These are phyloP conservation scores for Alnus rubra DNA, from an alignment of 306 rosid species.

Conservation along the genomic window DNA sequence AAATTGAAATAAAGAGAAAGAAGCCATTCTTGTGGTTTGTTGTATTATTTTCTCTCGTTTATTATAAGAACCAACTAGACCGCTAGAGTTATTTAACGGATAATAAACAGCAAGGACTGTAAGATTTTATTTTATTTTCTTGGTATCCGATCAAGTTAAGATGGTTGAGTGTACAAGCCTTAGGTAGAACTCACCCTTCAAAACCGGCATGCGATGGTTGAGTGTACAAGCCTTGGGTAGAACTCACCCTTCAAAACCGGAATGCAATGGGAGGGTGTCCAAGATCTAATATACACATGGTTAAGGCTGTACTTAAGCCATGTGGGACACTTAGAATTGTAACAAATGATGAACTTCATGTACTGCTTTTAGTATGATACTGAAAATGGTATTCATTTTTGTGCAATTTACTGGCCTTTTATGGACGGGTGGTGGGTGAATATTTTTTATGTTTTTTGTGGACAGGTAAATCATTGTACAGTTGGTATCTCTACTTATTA, in stretches of 20 bases:
- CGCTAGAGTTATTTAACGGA: background rate
- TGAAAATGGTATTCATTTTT: background rate
- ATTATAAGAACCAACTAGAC: background rate
- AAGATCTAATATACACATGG: too few species aligned
- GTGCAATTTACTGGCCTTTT: background rate
- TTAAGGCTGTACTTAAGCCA: too few species aligned
- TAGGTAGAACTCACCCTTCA: too few species aligned
- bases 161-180: too few species aligned
- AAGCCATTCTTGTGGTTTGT: background rate
- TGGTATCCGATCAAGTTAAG: background rate
- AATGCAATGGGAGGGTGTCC: too few species aligned
- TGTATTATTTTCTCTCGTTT: background rate
- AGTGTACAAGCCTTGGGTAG: too few species aligned
- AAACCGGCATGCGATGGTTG: too few species aligned
- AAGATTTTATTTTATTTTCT: background rate
- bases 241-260: too few species aligned
- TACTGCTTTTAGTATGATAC: background rate
- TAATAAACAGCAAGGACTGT: too few species aligned
- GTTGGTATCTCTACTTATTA: background rate
- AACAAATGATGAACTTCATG: background rate
- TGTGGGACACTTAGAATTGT: too few species aligned
- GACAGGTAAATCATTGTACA: background rate
- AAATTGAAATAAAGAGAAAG: background rate
- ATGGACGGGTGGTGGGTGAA: background rate
- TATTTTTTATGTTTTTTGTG: background rate